Evolutionary conservation across 1,284 basidiomycete species (phyloP).

Genomic region (Trichosporon sp.): DNA sequence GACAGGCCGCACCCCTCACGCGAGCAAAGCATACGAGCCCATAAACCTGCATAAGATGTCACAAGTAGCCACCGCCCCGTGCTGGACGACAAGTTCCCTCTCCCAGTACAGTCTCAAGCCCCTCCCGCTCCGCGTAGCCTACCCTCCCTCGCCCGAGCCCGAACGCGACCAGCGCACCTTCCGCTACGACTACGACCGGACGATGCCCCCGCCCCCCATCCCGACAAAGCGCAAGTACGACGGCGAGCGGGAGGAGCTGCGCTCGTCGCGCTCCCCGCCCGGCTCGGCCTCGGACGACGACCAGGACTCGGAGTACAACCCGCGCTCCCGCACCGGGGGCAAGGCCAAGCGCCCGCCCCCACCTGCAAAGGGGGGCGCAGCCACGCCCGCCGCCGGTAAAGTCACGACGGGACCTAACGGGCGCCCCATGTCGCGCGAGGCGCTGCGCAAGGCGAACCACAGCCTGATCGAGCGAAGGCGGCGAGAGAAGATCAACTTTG

Average conservation of each 20-base stretch:
- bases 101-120: background rate
- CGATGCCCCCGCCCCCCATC: slow-evolving; percentile 25
- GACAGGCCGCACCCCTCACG: background rate
- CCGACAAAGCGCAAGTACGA: slow-evolving; percentile 26
- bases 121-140: background rate
- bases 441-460: slow-evolving; percentile 48
- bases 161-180: background rate
- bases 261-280: slow-evolving; percentile 1
- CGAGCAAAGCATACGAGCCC: background rate
- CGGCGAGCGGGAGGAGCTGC: background rate
- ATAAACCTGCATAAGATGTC: background rate
- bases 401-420: slow-evolving; percentile 16
- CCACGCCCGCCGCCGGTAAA: background rate
- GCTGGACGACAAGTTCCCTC: background rate
- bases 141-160: background rate
- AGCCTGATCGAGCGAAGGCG: slow-evolving; percentile 46
- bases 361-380: background rate
- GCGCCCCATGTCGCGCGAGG: slow-evolving; percentile 36
- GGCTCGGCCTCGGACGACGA: slow-evolving; percentile 21
- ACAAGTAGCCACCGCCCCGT: slow-evolving; percentile 1
- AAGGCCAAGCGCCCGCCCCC: background rate
- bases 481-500: slow-evolving; percentile 49
- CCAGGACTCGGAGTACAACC: slow-evolving; percentile 32
- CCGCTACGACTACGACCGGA: slow-evolving; percentile 1
- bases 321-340: background rate